These are phyloP conservation scores for Ampelocalamus luodianensis DNA, from an alignment of 176 grass and related monocot genomes.

Conservation along the genomic window DNA sequence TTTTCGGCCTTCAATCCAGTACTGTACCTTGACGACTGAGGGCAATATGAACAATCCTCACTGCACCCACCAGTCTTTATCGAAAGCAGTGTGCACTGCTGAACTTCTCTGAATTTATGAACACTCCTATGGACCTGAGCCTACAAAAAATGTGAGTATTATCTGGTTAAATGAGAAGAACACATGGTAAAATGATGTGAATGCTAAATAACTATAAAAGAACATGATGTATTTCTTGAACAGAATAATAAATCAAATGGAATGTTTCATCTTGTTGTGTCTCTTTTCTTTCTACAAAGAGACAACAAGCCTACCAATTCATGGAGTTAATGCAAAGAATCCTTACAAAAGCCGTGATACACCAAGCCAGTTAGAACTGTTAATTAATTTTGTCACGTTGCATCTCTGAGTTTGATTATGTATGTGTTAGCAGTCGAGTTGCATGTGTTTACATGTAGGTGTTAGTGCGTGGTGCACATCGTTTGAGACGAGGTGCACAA, in stretches of 20 bases:
- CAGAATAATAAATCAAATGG: not conserved
- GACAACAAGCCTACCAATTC: not conserved
- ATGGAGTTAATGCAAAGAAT: conserved; percentile 28
- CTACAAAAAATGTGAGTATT: conserved; percentile 49
- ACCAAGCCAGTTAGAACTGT: not conserved
- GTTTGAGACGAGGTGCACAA: too few relatives aligned
- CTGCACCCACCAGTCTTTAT: conserved; percentile 99
- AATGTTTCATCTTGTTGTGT: not conserved
- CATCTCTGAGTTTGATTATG: too few relatives aligned
- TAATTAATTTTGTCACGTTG: too few relatives aligned
- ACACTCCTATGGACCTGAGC: conserved; percentile 85
- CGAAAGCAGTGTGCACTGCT: conserved; percentile 97
- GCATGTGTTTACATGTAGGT: too few relatives aligned
- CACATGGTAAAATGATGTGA: not conserved
- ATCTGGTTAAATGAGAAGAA: conserved; percentile 23
- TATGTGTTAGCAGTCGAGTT: too few relatives aligned
- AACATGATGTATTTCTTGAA: not conserved
- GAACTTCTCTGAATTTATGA: conserved; percentile 97
- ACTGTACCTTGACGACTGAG: conserved; percentile 87
- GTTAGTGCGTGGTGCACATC: too few relatives aligned
- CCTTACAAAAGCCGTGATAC: conserved; percentile 18
- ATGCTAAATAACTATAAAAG: not conserved
- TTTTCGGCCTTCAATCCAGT: conserved; percentile 94
- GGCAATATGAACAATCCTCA: conserved; percentile 98
- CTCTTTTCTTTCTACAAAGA: not conserved